These are phyloP conservation scores for Stereum hirsutum DNA, from an alignment of 1,284 basidiomycete species.

Conservation along the genomic window DNA sequence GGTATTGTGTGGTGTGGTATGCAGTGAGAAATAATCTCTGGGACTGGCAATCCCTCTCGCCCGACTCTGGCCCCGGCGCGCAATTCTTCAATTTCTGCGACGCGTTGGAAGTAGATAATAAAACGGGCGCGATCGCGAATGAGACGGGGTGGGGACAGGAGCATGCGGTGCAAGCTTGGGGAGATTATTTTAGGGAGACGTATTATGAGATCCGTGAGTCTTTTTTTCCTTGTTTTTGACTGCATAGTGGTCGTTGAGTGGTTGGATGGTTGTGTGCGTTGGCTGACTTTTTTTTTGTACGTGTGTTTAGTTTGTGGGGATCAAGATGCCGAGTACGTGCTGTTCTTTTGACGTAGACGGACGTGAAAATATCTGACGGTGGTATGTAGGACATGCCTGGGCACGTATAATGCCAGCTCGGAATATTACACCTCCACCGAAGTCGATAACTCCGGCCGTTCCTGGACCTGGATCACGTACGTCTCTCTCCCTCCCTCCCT, in stretches of 20 bases:
- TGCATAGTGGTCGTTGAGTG: background rate
- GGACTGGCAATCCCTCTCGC: constrained; percentile 50
- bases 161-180: constrained; percentile 55
- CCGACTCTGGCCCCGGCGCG: constrained; percentile 27
- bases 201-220: constrained; percentile 33
- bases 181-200: constrained; percentile 38
- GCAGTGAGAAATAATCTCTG: constrained; percentile 45
- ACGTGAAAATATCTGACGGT: background rate
- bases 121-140: constrained; percentile 37
- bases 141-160: constrained; percentile 53
- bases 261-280: background rate
- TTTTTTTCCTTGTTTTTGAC: constrained; percentile 2
- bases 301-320: constrained; percentile 31
- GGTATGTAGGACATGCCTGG: constrained; percentile 39
- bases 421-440: constrained; percentile 41
- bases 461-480: constrained; percentile 57
- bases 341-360: background rate
- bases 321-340: constrained; percentile 12
- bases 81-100: constrained; percentile 64
- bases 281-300: background rate
- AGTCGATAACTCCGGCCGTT: constrained; percentile 40
- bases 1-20: too few species aligned
- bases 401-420: constrained; percentile 41
- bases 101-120: constrained; percentile 57
- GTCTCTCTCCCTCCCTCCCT: constrained; percentile 9